Conservation (phyloP, 768 basidiomycete species). For the Psilocybe subaeruginosa region DNA sequence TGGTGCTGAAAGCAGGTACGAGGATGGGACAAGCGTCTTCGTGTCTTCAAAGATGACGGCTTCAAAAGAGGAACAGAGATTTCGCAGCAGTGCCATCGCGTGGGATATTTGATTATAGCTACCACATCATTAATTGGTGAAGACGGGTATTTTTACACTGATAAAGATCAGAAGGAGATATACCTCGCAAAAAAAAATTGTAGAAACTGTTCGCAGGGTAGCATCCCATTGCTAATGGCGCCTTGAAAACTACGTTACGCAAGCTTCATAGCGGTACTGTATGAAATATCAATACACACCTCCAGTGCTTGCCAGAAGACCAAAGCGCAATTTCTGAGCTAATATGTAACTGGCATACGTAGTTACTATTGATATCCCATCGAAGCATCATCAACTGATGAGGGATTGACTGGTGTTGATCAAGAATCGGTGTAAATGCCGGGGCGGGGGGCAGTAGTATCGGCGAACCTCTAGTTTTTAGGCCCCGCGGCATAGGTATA, state of each 20-base stretch:
- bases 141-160: not conserved
- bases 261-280: too few relatives aligned
- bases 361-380: not conserved
- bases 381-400: not conserved
- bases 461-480: not conserved
- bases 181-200: too few relatives aligned
- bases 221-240: too few relatives aligned
- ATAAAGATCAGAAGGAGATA: not conserved
- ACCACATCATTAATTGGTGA: not conserved
- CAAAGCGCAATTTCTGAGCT: too few relatives aligned
- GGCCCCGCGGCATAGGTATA: not conserved
- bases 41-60: not conserved
- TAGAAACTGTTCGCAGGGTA: too few relatives aligned
- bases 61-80: not conserved
- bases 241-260: too few relatives aligned
- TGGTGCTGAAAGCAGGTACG: not conserved
- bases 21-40: not conserved
- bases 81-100: not conserved
- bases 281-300: too few relatives aligned
- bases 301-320: too few relatives aligned
- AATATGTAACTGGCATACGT: not conserved
- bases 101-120: not conserved
- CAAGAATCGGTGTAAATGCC: not conserved
- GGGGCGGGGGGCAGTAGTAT: not conserved
- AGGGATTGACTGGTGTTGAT: not conserved